A percentile compares a stretch with the other conserved stretches of the same genome.
phyloP scores from a whole-genome alignment of 2,329 filamentous ascomycete species.

The Colletotrichum theobromicola region DNA sequence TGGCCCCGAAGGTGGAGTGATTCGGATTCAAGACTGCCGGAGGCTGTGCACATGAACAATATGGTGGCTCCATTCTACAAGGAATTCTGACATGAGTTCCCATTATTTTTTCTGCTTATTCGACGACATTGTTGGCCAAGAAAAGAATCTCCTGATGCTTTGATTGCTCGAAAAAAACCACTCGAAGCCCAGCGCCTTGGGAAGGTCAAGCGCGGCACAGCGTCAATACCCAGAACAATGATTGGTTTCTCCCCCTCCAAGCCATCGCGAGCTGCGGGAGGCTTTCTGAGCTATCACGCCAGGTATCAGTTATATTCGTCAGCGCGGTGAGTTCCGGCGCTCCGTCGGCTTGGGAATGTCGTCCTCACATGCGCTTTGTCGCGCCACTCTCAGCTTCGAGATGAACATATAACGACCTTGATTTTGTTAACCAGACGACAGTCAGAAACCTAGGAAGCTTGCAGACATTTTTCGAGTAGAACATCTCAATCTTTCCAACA shows the following conservation, averaged over 20 bases:
- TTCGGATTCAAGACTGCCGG: not conserved
- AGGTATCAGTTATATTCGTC: not conserved
- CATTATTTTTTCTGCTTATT: rapidly evolving
- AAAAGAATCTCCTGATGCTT: not conserved
- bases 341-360: not conserved
- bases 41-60: not conserved
- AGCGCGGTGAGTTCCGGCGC: not conserved
- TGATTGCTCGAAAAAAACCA: not conserved
- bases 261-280: not conserved
- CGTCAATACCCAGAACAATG: not conserved
- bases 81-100: not conserved
- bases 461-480: not conserved
- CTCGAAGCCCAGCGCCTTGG: not conserved
- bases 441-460: not conserved
- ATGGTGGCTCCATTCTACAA: not conserved
- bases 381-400: not conserved
- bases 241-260: not conserved
- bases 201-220: not conserved
- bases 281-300: not conserved
- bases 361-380: not conserved
- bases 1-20: not conserved
- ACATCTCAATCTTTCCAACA: rapidly evolving
- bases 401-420: not conserved
- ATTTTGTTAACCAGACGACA: not conserved
- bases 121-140: not conserved